These are phyloP conservation scores for Ambrosia artemisiifolia DNA, from an alignment of 129 eudicot genomes.

Conservation along the genomic window DNA sequence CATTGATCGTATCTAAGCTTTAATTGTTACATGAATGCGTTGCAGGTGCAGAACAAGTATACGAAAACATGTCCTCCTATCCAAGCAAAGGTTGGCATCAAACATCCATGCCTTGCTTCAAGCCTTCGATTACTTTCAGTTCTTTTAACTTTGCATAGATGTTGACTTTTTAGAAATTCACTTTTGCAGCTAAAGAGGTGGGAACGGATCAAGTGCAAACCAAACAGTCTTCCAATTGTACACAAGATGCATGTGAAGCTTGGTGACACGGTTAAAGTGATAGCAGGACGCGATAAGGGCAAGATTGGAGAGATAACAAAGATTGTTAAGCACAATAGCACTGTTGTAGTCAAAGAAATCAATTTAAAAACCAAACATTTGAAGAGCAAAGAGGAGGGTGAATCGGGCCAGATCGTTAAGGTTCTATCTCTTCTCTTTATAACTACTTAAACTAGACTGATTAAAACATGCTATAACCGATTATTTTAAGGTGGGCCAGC, in stretches of 20 bases:
- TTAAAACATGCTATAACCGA: no score
- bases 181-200: conserved; percentile 75
- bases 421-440: conserved; percentile 30
- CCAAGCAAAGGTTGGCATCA: conserved; percentile 58
- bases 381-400: conserved; percentile 80
- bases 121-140: neutral
- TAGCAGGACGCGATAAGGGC: conserved; percentile 88
- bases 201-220: conserved; percentile 95
- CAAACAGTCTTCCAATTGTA: conserved; percentile 85
- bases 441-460: no score
- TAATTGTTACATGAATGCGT: conserved; percentile 6
- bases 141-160: conserved; percentile 5
- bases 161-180: conserved; percentile 4
- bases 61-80: conserved; percentile 43
- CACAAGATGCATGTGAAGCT: conserved; percentile 94
- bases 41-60: conserved; percentile 53
- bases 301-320: conserved; percentile 74
- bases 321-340: conserved; percentile 78
- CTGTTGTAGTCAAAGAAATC: conserved; percentile 59
- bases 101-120: neutral
- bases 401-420: conserved; percentile 84
- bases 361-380: conserved; percentile 93
- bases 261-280: conserved; percentile 95
- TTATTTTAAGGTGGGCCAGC: no score
- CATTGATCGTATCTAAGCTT: neutral